Base-by-base conservation (phyloP, 371 early-diverging fungal species). In the Syncephalastrum monosporum region DNA sequence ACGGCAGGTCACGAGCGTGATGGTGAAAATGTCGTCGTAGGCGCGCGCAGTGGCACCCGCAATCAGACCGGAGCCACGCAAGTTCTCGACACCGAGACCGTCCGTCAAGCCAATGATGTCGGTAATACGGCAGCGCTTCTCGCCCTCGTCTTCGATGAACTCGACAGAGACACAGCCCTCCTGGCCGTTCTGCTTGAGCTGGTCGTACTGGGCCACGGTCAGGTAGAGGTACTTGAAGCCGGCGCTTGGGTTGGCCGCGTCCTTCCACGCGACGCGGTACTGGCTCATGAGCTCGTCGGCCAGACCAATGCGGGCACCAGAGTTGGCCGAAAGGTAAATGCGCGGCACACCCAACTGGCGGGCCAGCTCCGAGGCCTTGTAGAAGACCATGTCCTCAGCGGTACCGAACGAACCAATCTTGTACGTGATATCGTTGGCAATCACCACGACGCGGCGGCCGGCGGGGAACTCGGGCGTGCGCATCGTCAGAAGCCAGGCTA, bases 251-350 rank as follows among this genome's bases (percentile, higher is more conserved):
- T 91, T 88, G n/a, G 62, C 59, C 17, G 74, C 59, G 51, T 96
- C 94, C 65, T 86, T 84, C 95, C 96, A 97, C 42, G 89, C 89
- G 53, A 91, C 85, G 58, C 84, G 86, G 86, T 95, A 94, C 63
- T 88, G 81, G 47, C 82, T 75, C 57, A 88, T 88, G 25, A 99
- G 81, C 65, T 96, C 95, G 58, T 93, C 94, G 45, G 96, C 96
- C 45, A 99, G 85, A 42, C 99, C 99, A 60, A 99, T 97, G 63
- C 99, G 92, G n/a, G 99, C 99, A 61, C 99, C 99, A 56, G 97
- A 96, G 87, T 99, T 99, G 61, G 98, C 98, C 45, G 96, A 94
- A 54, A 99, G 77, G 83, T 97, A 99, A 25, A 99, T 78, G 62
- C 98, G 91, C 38, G 99, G 99, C 33, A 95, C 72, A 59, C 97